Evolutionary conservation across 352 stramenopile species (phyloP).

Genomic region (Globisporangium cylindrosporum): DNA sequence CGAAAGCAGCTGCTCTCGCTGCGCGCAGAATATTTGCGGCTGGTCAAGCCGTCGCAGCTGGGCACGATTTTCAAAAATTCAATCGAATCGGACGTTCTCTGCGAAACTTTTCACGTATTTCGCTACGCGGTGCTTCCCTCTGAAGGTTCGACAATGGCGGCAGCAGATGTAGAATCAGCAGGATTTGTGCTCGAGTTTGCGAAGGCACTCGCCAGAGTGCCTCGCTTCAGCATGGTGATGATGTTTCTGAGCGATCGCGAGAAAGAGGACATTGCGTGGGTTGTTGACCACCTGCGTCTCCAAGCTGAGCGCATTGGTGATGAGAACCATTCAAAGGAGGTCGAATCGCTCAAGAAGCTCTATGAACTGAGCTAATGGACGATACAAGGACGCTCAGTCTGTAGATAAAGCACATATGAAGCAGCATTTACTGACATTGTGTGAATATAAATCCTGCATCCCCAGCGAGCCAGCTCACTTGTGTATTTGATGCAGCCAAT

Average conservation of each 20-base stretch:
- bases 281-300: constrained; percentile 29
- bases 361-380: constrained; percentile 43
- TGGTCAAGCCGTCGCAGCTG: constrained; percentile 35
- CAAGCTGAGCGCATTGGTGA: constrained; percentile 9
- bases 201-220: constrained; percentile 39
- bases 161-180: not conserved
- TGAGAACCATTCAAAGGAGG: constrained; percentile 4
- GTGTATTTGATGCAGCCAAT: not conserved
- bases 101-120: constrained; percentile 59
- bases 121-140: constrained; percentile 22
- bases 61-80: constrained; percentile 61
- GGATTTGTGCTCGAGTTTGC: constrained; percentile 40
- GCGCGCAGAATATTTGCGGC: constrained; percentile 48
- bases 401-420: not conserved
- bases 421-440: not conserved
- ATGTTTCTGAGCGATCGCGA: constrained; percentile 75
- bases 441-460: not conserved
- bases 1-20: constrained; percentile 29
- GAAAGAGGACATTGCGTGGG: constrained; percentile 54
- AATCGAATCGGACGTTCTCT: constrained; percentile 76
- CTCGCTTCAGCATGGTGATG: constrained; percentile 74
- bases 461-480: not conserved
- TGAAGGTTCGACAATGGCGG: not conserved
- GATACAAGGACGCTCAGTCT: not conserved
- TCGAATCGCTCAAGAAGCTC: constrained; percentile 36